Percentiles rank a stretch among this genome's conserved stretches.
These are phyloP conservation scores for Pythium grandisporangium DNA, from an alignment of 352 stramenopile genomes.

Conservation along the genomic window DNA sequence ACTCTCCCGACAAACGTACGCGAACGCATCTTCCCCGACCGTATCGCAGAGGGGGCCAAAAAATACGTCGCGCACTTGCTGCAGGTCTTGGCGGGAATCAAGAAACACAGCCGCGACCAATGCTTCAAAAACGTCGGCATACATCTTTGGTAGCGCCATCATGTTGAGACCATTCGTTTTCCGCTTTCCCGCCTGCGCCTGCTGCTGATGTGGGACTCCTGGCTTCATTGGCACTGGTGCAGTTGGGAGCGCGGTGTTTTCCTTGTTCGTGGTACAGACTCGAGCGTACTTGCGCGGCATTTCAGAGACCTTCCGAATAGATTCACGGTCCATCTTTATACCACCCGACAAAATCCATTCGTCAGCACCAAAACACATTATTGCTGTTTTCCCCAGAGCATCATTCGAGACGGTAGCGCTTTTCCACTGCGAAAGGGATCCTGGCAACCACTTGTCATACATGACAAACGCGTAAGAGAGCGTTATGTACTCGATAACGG, in stretches of 20 bases:
- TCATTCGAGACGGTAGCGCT: slow-evolving; percentile 82
- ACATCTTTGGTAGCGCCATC: slow-evolving; percentile 72
- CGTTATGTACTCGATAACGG: slow-evolving; percentile 85
- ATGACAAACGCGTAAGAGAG: slow-evolving; percentile 72
- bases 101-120: slow-evolving; percentile 83
- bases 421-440: slow-evolving; percentile 77
- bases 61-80: slow-evolving; percentile 74
- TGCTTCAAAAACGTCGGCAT: slow-evolving; percentile 83
- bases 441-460: slow-evolving; percentile 67
- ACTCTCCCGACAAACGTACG: slow-evolving; percentile 68
- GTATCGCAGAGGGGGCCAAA: slow-evolving; percentile 63
- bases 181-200: no score
- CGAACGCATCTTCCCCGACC: slow-evolving; percentile 61
- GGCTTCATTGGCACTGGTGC: no score
- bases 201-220: no score
- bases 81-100: slow-evolving; percentile 62
- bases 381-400: slow-evolving; percentile 70
- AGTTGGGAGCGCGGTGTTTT: no score
- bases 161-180: slow-evolving; percentile 16
- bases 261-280: no score
- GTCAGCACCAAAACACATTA: slow-evolving; percentile 72
- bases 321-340: slow-evolving; percentile 62
- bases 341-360: slow-evolving; percentile 63
- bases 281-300: slow-evolving; percentile 44
- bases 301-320: slow-evolving; percentile 30